Base-by-base conservation (phyloP, 2,329 filamentous ascomycete genomes). In the Drechslerella dactyloides region DNA sequence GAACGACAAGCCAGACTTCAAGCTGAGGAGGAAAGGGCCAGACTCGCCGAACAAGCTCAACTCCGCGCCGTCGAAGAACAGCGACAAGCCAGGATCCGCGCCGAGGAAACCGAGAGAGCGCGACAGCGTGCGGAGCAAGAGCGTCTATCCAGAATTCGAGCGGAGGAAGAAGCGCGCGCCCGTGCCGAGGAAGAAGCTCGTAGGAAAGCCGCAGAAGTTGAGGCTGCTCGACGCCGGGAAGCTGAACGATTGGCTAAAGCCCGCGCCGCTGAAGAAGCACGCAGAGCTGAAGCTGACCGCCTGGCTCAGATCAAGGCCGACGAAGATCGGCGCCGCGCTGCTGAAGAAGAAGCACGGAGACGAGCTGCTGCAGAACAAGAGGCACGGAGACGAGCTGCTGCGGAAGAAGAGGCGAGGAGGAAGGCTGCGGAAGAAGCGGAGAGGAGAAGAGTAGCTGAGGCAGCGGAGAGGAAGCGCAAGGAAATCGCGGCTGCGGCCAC, bases 121-220 rank as follows among this genome's bases (percentile, higher is more conserved):
- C 60, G 63, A 61, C 44, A 30, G 37, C 55, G 23, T 30, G 23
- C 42, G 10, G 57, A 65, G 27, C 50, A 65, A 46, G 59, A 58
- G 13, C 48, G 61, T 19, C 17, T 15, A 15, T 5, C 21, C 3
- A 52, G 50, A 40, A 44, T 44, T 51, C 42, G 44, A 50, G 56
- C 33, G 19, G 55, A 33, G 10, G 55, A 44, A 17, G 23, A 69
- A 19, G 42, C 52, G 13, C 21, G 51, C 19, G 33, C 57, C 35
- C 60, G 66, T 27, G 66, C 44, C 1, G 68, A 72, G 27, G 68
- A 72, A 19, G 68, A 72, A 48, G 59, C 68, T 56, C 68, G 60
- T 33, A 42, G 60, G 21, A 55, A 44, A 11, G 68, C 58, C 19
- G 44, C 27, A 21, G 37, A 42, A 15, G 33, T 63, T 21, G 65